These are phyloP conservation scores for Pichia heedii DNA, from an alignment of 805 yeast genomes.

Conservation along the genomic window DNA sequence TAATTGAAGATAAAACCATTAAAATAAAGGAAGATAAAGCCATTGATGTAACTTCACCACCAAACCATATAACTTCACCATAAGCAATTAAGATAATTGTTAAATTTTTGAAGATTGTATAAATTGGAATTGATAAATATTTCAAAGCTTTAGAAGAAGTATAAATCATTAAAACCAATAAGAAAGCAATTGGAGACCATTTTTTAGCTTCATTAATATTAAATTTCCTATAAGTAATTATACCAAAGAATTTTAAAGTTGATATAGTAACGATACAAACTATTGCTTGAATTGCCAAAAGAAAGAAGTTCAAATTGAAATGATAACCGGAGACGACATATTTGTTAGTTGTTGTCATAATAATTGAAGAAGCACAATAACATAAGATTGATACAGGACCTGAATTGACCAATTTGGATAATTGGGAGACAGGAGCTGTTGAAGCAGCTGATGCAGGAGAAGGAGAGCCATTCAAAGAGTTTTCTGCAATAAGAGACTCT, in stretches of 20 bases:
- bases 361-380: conserved; percentile 88
- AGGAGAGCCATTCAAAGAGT: not conserved
- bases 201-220: conserved; percentile 84
- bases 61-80: conserved; percentile 97
- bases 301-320: conserved; percentile 76
- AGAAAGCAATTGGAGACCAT: conserved; percentile 90
- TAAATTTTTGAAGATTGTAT: conserved; percentile 95
- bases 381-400: conserved; percentile 64
- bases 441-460: conserved; percentile 12
- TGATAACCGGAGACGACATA: conserved; percentile 72
- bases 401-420: conserved; percentile 34
- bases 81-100: conserved; percentile 95
- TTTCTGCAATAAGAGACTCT: not conserved
- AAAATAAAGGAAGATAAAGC: conserved; percentile 79
- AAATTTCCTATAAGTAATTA: conserved; percentile 80
- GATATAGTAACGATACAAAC: conserved; percentile 74
- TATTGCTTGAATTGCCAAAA: conserved; percentile 79
- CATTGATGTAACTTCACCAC: conserved; percentile 85
- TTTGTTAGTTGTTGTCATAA: conserved; percentile 97
- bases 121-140: conserved; percentile 86
- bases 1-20: conserved; percentile 93
- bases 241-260: conserved; percentile 60
- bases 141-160: conserved; percentile 94
- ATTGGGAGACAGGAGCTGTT: conserved; percentile 13
- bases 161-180: conserved; percentile 89